Percentiles rank a stretch among this genome's conserved stretches.
phyloP scores from a whole-genome alignment of 495 filamentous ascomycete genomes.

The Eremomyces bilateralis region DNA sequence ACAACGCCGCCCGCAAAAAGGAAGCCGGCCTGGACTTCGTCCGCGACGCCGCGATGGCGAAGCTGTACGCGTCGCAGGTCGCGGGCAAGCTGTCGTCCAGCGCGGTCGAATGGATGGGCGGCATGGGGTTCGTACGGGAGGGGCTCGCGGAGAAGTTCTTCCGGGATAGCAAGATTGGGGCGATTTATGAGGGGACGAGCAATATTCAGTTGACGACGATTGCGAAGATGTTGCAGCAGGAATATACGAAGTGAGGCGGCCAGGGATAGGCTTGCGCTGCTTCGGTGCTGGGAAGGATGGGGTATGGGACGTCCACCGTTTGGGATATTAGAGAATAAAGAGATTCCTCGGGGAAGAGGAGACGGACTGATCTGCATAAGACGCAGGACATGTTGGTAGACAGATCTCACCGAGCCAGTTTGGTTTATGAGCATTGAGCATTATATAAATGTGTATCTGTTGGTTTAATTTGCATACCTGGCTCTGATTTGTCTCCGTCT shows the following conservation, averaged over 20 bases:
- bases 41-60: slow-evolving; percentile 91
- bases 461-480: no score
- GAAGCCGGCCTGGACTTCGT: slow-evolving; percentile 93
- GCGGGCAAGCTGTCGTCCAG: slow-evolving; percentile 67
- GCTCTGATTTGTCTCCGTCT: no score
- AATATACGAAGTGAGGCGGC: slow-evolving; percentile 43
- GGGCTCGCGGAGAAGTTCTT: slow-evolving; percentile 97
- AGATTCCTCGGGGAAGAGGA: no score
- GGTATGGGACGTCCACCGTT: no score
- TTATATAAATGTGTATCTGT: no score
- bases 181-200: slow-evolving; percentile 93
- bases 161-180: slow-evolving; percentile 94
- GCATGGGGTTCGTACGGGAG: slow-evolving; percentile 91
- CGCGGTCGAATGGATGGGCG: slow-evolving; percentile 97
- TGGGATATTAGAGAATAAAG: no score
- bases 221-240: slow-evolving; percentile 76
- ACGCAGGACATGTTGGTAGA: no score
- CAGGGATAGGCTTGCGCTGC: no score
- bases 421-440: no score
- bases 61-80: slow-evolving; percentile 85
- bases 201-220: slow-evolving; percentile 80
- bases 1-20: slow-evolving; percentile 94
- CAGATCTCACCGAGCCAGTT: no score
- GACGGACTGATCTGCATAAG: no score
- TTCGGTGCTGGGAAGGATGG: no score